phyloP scores from a whole-genome alignment of 2,329 filamentous ascomycete genomes.

The Penicillium polonicum region DNA sequence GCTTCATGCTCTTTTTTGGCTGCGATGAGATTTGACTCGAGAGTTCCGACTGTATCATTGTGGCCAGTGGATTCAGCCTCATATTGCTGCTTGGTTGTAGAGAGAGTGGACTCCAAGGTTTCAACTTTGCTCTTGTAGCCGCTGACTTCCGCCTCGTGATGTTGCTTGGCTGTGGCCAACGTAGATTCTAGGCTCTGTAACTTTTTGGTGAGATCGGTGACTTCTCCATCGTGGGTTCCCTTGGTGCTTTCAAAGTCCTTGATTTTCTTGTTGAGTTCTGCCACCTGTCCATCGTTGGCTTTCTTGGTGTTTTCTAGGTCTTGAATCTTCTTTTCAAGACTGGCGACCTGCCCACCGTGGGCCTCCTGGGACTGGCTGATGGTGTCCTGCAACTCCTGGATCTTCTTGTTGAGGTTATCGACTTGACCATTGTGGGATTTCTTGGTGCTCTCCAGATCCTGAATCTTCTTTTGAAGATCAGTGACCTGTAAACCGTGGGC shows the following conservation, averaged over 20 bases:
- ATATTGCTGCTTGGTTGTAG: slow-evolving; percentile 57
- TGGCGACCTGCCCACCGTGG: slow-evolving; percentile 48
- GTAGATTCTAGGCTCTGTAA: slow-evolving; percentile 57
- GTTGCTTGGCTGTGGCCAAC: slow-evolving; percentile 26
- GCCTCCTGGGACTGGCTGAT: slow-evolving; percentile 60
- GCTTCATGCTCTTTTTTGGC: slow-evolving; percentile 56
- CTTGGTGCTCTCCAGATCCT: slow-evolving; percentile 55
- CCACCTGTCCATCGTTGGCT: slow-evolving; percentile 54
- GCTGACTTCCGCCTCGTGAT: slow-evolving; percentile 57
- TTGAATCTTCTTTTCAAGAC: slow-evolving; percentile 45
- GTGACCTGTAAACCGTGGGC: slow-evolving; percentile 61
- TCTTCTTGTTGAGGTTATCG: slow-evolving; percentile 56
- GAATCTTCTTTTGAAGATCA: slow-evolving; percentile 60
- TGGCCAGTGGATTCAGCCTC: slow-evolving; percentile 63
- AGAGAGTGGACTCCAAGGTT: slow-evolving; percentile 51
- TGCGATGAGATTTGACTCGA: slow-evolving; percentile 47
- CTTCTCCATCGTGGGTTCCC: slow-evolving; percentile 60
- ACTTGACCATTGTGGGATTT: slow-evolving; percentile 54
- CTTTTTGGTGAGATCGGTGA: slow-evolving; percentile 60
- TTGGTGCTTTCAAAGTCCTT: slow-evolving; percentile 59
- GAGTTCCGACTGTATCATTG: slow-evolving; percentile 55
- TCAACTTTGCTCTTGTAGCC: slow-evolving; percentile 60
- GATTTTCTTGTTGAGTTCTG: slow-evolving; percentile 58
- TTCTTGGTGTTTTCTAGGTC: slow-evolving; percentile 57
- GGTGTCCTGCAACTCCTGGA: slow-evolving; percentile 45